Evolutionary conservation across 176 grass and related monocot species (phyloP), one percentile per base, ranked within the genome.

Genomic region (Eremochloa ophiuroides): DNA sequence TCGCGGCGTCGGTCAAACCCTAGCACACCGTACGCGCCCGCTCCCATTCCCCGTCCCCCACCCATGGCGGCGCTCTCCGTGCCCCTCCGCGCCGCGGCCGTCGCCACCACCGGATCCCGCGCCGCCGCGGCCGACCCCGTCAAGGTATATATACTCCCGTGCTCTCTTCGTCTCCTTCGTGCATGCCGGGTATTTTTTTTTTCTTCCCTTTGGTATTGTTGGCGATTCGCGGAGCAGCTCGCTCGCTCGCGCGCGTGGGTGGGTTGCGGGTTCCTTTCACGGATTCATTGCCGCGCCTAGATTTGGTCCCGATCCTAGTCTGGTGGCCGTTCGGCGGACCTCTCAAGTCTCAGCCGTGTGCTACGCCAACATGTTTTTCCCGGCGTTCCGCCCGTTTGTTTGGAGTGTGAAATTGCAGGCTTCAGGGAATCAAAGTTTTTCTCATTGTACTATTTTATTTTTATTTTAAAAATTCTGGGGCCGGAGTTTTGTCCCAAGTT

Each of bases 21-120:
- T 80, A 79, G 30, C 67, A n/a, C 38, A 8, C 59, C 11, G n/a
- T 20, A 22, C 15, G n/a, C 39, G 8, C 48, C 18, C n/a, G 1
- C 58, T 12, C 51, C 66, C 53, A 28, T 22, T 34, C 23, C 53
- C 42, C 16, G 0, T 46, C 78, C 23, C 20, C 33, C 6, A 38
- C 30, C 9, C 62, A 95, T 95, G 90, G 91, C 89, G 81, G 67
- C 96, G 78, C 92, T 88, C 66, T 95, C 93, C 48, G 76, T 75
- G 28, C 77, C 91, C 46, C 75, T 91, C 82, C 83, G 96, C 85
- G 82, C 86, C 80, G 82, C 84, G 75, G 13, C 94, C 30, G 75
- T 75, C 37, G 6, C 11, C 60, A 22, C 77, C 50, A 68, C 63
- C 72, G 92, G 92, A 91, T 88, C 88, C 74, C 85, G 66, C 65